Base-by-base conservation (phyloP, 177 flowering plant species). In the Telopea speciosissima region DNA sequence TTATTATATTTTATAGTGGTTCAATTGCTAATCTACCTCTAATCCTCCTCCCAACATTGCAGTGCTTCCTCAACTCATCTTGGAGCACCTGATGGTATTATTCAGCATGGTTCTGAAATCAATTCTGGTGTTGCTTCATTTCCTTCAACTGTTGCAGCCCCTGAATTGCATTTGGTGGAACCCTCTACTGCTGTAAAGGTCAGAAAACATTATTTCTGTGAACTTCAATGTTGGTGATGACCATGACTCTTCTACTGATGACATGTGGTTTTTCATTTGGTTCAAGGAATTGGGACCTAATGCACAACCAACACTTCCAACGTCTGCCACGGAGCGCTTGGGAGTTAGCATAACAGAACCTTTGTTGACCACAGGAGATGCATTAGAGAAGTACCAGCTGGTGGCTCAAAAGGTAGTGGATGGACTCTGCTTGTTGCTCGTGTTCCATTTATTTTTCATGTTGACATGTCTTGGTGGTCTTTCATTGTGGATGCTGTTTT, bases 301-400 rank as follows among this genome's bases (percentile, higher is more conserved):
- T 36, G 45, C 84, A 49, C 92, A 80, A 70, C 71, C 84, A 28
- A 69, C 81, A 16, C 77, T 89, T 69, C 52, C 84, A 62, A 40
- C 84, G 52, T 73, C 80, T 75, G 73, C 81, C n/a, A 69, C 86
- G 14, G 97, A 87, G 72, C 90, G 88, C 22, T 68, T 81, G 65
- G 90, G 87, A 68, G 79, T 68, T 78, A 74, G 70, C 66, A 71
- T 78, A 11, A 68, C 89, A 24, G 97, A 93, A 44, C 83, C 92
- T 70, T 78, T 85, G 25, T 75, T 92, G 74, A 83, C 77, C 65
- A 87, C 93, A 4, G 89, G 94, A 68, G 98, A 93, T 75, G 98
- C 92, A 54, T 67, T 92, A 82, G 98, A 96, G 63, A 93, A 92
- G 72, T 93, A 85, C 79, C 89, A 86, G 73, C 73, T 85, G 28